Base-by-base conservation (phyloP, 139 green algal genomes). In the Diplosphaera chodatii region DNA sequence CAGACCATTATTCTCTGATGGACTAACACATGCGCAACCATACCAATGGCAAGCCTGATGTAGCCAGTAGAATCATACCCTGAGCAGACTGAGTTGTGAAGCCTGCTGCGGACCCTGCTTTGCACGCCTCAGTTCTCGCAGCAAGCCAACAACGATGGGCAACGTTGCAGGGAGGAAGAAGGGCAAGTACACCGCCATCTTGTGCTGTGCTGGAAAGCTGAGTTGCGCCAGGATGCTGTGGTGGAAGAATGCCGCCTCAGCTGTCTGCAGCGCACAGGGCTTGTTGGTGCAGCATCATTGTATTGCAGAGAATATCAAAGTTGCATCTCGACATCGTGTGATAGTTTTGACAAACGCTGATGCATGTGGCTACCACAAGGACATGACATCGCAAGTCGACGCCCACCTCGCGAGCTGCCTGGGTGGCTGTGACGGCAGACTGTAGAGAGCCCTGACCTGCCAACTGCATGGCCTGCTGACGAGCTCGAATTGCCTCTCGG, bases 201-300 rank as follows among this genome's bases (percentile, higher is more conserved):
- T 84, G 73, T 90, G 84, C 40, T 80, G 78, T 15, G 79, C 70
- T 4, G 84, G 84, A 59, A 83, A 90, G 68, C 79, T 84, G 48
- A 85, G 63, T 70, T 84, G 79, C 8, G 84, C 72, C 28, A 90
- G 71, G 4, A 90, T 77, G 29, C 82, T 75, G 1, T 82, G 84
- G 71, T 90, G 82, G 25, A 78, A 79, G 68, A 85, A 87, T 1
- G 84, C 84, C 21, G 77, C 77, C 28, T 86, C 82, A 18, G 83
- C 77, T 16, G n/a, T 30, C 63, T 63, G 55, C 27, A 10, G 63
- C 63, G 18, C 6, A 48, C 37, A 48, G 6, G n/a, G n/a, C n/a
- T n/a, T n/a, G n/a, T n/a, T n/a, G n/a, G n/a, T n/a, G n/a, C n/a
- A 40, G 63, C 15, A 28, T n/a, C 27, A 76, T 22, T 21, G 55